Evolutionary conservation across 2,329 filamentous ascomycete species (phyloP).

Genomic region (Paracoccidioides lutzii): DNA sequence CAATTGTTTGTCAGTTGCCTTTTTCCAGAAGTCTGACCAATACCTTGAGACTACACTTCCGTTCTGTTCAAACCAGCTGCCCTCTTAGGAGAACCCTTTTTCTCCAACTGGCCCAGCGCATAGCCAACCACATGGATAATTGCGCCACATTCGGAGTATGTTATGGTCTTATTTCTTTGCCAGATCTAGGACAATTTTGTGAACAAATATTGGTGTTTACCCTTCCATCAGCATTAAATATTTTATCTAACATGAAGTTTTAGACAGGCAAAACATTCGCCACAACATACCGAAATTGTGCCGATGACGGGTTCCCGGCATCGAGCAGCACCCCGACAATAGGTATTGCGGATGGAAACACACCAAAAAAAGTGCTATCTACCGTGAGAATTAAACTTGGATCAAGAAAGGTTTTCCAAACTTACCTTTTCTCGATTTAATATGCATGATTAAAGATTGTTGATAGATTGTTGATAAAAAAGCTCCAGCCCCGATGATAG

Average conservation of each 20-base stretch:
- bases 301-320: neutral
- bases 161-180: neutral
- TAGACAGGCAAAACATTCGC: neutral
- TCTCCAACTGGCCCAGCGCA: neutral
- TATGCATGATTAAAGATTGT: neutral
- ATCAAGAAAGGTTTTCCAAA: neutral
- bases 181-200: neutral
- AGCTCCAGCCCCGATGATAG: neutral
- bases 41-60: neutral
- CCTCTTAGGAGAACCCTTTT: neutral
- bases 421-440: neutral
- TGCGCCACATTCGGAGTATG: neutral
- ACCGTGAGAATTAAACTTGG: neutral
- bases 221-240: neutral
- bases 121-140: neutral
- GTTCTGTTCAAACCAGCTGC: neutral
- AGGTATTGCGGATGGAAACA: neutral
- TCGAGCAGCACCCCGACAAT: neutral
- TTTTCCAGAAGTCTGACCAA: neutral
- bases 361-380: neutral
- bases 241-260: neutral
- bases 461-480: too few species aligned
- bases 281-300: neutral
- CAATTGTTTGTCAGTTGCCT: neutral
- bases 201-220: too few species aligned